Conservation (phyloP, 371 early-diverging fungal species). For the Mucor lusitanicus region DNA sequence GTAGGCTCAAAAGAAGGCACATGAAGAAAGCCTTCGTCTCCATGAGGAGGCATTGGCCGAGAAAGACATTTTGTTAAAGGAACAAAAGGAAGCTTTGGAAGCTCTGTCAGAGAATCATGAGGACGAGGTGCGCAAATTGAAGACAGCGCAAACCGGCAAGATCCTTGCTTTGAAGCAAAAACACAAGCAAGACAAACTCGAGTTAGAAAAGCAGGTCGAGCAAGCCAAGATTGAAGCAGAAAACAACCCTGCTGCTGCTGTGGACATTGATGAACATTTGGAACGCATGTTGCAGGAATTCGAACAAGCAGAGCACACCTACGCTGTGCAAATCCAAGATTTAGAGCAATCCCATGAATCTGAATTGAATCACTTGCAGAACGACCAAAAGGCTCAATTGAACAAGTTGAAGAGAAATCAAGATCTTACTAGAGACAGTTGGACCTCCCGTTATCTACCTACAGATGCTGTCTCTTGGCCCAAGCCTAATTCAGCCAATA, state of each 20-base stretch:
- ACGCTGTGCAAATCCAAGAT: constrained; percentile 38
- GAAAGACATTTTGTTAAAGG: constrained; percentile 37
- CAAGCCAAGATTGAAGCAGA: constrained; percentile 31
- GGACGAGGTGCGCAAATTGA: constrained; percentile 30
- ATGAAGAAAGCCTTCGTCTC: constrained; percentile 42
- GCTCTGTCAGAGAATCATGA: constrained; percentile 27
- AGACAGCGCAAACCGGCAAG: constrained; percentile 28
- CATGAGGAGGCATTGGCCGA: constrained; percentile 45
- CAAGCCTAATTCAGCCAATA: constrained; percentile 13
- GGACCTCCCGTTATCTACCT: constrained; percentile 40
- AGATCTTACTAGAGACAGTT: constrained; percentile 24
- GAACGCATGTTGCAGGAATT: constrained; percentile 82
- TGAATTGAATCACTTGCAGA: constrained; percentile 33
- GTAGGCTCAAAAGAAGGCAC: constrained; percentile 38
- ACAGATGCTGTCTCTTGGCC: constrained; percentile 51
- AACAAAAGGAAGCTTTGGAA: constrained; percentile 34
- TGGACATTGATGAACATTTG: constrained; percentile 73
- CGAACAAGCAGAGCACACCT: constrained; percentile 45
- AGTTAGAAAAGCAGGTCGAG: constrained; percentile 31
- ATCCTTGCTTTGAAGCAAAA: constrained; percentile 33
- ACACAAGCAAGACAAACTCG: constrained; percentile 39
- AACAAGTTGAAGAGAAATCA: constrained; percentile 30
- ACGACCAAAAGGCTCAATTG: constrained; percentile 39
- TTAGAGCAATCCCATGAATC: constrained; percentile 45
- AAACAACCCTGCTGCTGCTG: constrained; percentile 18